Evolutionary conservation across 1,139 yeast genomes (phyloP), one percentile per base, ranked within the genome.

Genomic region (Scheffersomyces quercinus): DNA sequence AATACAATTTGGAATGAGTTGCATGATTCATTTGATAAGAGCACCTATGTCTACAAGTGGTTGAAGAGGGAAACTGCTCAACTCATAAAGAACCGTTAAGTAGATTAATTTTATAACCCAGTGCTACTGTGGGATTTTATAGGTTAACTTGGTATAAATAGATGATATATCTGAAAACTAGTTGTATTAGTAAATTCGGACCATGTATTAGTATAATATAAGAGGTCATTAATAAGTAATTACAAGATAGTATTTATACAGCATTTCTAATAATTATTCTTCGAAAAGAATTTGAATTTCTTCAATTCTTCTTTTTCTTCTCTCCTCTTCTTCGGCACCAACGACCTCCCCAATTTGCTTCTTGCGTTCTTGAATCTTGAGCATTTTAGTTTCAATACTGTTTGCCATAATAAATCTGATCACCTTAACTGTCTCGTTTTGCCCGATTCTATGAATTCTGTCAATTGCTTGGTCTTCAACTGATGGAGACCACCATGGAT

Each of bases 401-500:
- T 84, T 82, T 53, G 84, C 84, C 65, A 90, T 82, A 36, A 93
- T 88, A 56, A 91, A 90, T 48, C 98, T 67, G 1, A 81, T 72
- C 13, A 93, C 93, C 48, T 79, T 81, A 15, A 93, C 98, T 33
- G 77, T 76, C 31, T 75, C 79, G 12, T 70, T 70, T 60, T 93
- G 98, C 0, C 98, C 98, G 62, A 93, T 87, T 51, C 98, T 76
- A 59, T 93, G 98, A 26, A 93, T 79, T 56, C 98, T 79, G 64
- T 93, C 98, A 52, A 93, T 89, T 0, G 98, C 98, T 64, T 93
- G 98, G 36, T 88, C 89, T 58, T 93, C 98, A 35, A 88, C 82
- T 44, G 96, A 89, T 36, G 89, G 96, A 24, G 95, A 87, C 98
- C 98, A 93, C 95, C 97, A 93, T 0, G 98, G 98, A 58, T 93